These are phyloP conservation scores for Wickerhamiella parazyma DNA, from an alignment of 805 yeast species.

Conservation along the genomic window DNA sequence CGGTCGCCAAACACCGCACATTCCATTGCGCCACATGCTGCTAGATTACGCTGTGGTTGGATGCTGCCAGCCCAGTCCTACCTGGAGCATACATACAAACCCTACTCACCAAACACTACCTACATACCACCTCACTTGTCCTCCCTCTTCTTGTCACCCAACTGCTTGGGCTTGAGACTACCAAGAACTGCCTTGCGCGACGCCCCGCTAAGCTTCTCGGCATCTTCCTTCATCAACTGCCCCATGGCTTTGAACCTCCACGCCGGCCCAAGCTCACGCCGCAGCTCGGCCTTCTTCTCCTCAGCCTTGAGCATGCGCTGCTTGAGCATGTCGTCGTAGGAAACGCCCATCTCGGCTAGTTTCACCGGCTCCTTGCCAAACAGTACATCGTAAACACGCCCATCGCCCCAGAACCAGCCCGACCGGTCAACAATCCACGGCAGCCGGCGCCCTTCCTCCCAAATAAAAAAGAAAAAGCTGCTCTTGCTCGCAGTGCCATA, in stretches of 20 bases:
- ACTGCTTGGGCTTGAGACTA: constrained; percentile 6
- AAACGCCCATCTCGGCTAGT: constrained; percentile 58
- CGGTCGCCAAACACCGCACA: too few relatives aligned
- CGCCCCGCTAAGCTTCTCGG: constrained; percentile 22
- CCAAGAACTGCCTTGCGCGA: constrained; percentile 18
- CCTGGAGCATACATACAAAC: too few relatives aligned
- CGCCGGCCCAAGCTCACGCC: constrained; percentile 44
- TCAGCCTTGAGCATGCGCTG: constrained; percentile 35
- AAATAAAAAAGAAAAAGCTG: constrained; percentile 58
- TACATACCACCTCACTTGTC: too few relatives aligned
- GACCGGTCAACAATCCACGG: constrained; percentile 74
- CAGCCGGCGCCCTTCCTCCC: constrained; percentile 39
- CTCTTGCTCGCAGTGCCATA: constrained; percentile 70
- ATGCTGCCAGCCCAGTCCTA: too few relatives aligned
- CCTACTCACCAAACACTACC: too few relatives aligned
- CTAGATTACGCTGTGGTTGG: too few relatives aligned
- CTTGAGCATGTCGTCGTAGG: constrained; percentile 46
- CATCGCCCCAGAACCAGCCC: constrained; percentile 91
- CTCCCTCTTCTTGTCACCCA: too few relatives aligned
- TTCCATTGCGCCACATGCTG: too few relatives aligned
- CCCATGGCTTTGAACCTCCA: constrained; percentile 43
- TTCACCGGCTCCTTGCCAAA: constrained; percentile 70
- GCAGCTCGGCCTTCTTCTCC: constrained; percentile 37
- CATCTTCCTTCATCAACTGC: constrained; percentile 33
- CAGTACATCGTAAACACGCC: constrained; percentile 67